Conservation (phyloP, 306 rosid genomes). For the Benincasa hispida region DNA sequence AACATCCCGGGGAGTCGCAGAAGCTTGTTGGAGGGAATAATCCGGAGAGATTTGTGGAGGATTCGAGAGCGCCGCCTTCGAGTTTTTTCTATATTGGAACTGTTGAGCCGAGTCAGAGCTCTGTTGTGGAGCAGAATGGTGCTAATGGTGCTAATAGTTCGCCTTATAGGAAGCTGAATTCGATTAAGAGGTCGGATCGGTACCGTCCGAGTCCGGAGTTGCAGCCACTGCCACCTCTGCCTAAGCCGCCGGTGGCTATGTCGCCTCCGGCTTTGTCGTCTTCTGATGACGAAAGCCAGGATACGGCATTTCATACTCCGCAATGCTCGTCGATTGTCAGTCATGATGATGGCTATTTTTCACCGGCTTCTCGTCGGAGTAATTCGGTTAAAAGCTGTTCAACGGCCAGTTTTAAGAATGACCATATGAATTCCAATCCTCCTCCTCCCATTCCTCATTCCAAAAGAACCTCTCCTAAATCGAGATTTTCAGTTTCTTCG, state of each 20-base stretch:
- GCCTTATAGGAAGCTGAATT: slow-evolving; percentile 72
- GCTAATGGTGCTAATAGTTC: slow-evolving; percentile 36
- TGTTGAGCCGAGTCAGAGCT: slow-evolving; percentile 52
- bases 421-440: slow-evolving; percentile 6
- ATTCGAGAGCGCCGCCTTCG: slow-evolving; percentile 46
- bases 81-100: slow-evolving; percentile 88
- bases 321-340: slow-evolving; percentile 53
- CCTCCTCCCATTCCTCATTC: slow-evolving; percentile 52
- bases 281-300: slow-evolving; percentile 37
- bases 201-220: slow-evolving; percentile 94
- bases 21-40: slow-evolving; percentile 42
- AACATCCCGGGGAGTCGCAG: slow-evolving; percentile 50
- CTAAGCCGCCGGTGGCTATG: slow-evolving; percentile 31
- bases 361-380: slow-evolving; percentile 62
- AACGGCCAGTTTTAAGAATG: slow-evolving; percentile 10
- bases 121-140: slow-evolving; percentile 16
- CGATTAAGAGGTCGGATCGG: slow-evolving; percentile 69
- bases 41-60: slow-evolving; percentile 27
- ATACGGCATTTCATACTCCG: slow-evolving; percentile 70
- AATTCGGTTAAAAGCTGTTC: slow-evolving; percentile 29
- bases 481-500: slow-evolving; percentile 37
- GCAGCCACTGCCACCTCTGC: slow-evolving; percentile 82
- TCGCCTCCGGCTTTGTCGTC: slow-evolving; percentile 40
- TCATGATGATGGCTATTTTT: slow-evolving; percentile 50
- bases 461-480: slow-evolving; percentile 80